Conservation (phyloP, 495 filamentous ascomycete species). For the Hypoxylon cercidicola region DNA sequence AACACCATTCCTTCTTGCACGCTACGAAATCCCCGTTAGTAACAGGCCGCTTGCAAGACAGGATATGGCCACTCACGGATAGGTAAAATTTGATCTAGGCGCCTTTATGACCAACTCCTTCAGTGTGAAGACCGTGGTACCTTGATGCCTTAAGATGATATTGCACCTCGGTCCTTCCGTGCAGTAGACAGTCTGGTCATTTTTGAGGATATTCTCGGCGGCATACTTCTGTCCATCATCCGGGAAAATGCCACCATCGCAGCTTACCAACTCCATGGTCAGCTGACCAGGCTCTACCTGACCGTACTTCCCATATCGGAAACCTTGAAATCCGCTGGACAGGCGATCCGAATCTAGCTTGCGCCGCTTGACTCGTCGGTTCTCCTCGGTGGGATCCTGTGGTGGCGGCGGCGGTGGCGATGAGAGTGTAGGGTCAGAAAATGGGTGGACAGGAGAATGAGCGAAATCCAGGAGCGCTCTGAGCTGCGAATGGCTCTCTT, state of each 20-base stretch:
- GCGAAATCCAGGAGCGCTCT: constrained; percentile 59
- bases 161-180: constrained; percentile 86
- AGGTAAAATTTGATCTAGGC: constrained; percentile 80
- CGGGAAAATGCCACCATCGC: constrained; percentile 83
- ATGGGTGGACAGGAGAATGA: constrained; percentile 48
- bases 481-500: constrained; percentile 56
- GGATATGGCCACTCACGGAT: constrained; percentile 72
- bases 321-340: constrained; percentile 62
- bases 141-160: constrained; percentile 81
- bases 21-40: constrained; percentile 57
- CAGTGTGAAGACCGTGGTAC: constrained; percentile 79
- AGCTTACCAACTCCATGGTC: constrained; percentile 86
- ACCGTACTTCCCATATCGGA: constrained; percentile 83
- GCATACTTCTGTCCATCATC: constrained; percentile 69
- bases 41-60: constrained; percentile 9
- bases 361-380: constrained; percentile 72
- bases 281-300: constrained; percentile 83
- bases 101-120: constrained; percentile 90
- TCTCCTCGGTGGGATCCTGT: constrained; percentile 54
- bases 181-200: constrained; percentile 88
- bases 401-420: constrained; percentile 42
- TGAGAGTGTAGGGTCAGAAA: constrained; percentile 32
- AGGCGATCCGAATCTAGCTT: constrained; percentile 75
- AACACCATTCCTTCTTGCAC: constrained; percentile 96
- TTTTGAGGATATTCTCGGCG: constrained; percentile 82